phyloP scores from a whole-genome alignment of 75 land plant genomes.

The Larix kaempferi region DNA sequence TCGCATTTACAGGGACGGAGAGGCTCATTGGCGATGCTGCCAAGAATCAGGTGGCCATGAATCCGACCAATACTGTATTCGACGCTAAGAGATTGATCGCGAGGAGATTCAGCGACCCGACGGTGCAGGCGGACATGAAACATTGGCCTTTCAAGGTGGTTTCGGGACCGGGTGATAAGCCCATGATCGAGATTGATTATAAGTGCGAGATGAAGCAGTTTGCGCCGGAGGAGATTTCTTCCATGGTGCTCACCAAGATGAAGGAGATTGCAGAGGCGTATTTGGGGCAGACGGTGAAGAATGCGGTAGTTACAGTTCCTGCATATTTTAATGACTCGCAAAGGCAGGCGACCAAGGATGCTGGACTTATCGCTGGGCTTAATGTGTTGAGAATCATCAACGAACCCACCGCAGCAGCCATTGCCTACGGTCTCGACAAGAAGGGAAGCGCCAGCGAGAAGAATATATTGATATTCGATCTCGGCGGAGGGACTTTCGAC shows the following conservation, averaged over 20 bases:
- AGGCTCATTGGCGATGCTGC: conserved; percentile 57
- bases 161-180: conserved; percentile 35
- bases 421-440: conserved; percentile 79
- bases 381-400: conserved; percentile 28
- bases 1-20: conserved; percentile 54
- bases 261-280: conserved; percentile 37
- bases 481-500: conserved; percentile 75
- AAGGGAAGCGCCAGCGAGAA: conserved; percentile 49
- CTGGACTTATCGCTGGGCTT: conserved; percentile 12
- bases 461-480: conserved; percentile 62
- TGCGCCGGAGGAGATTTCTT: conserved; percentile 31
- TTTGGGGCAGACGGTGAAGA: conserved; percentile 24
- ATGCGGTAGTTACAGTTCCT: conserved; percentile 21
- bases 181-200: conserved; percentile 26
- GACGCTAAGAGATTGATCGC: conserved; percentile 40
- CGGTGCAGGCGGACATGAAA: conserved; percentile 24
- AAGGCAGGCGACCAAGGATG: conserved; percentile 16
- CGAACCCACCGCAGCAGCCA: conserved; percentile 76
- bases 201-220: conserved; percentile 32
- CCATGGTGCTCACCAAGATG: conserved; percentile 35
- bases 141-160: conserved; percentile 38
- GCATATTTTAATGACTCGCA: conserved; percentile 6
- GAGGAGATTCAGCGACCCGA: conserved; percentile 20
- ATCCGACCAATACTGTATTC: conserved; percentile 57
- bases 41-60: conserved; percentile 62